These are phyloP conservation scores for Citeromyces matritensis DNA, from an alignment of 805 yeast genomes.

Conservation along the genomic window DNA sequence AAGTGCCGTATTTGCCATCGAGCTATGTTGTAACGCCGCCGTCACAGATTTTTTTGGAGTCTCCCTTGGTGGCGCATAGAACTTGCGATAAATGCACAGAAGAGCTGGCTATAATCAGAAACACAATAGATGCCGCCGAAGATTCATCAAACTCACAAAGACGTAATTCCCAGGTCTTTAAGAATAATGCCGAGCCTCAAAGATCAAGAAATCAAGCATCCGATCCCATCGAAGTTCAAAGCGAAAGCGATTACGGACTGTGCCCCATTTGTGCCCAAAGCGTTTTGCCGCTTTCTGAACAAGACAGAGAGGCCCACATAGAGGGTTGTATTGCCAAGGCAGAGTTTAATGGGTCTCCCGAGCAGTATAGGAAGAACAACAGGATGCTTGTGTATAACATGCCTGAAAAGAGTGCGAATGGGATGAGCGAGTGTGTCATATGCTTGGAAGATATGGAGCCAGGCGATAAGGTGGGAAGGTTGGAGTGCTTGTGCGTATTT, in stretches of 20 bases:
- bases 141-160: constrained; percentile 6
- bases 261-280: constrained; percentile 28
- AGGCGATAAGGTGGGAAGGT: constrained; percentile 80
- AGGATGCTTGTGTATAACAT: constrained; percentile 75
- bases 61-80: constrained; percentile 42
- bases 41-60: constrained; percentile 27
- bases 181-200: not conserved
- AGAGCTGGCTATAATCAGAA: constrained; percentile 36
- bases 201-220: constrained; percentile 1
- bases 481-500: constrained; percentile 89
- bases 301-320: constrained; percentile 50
- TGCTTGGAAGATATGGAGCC: constrained; percentile 81
- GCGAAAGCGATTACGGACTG: constrained; percentile 14
- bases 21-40: constrained; percentile 45
- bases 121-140: constrained; percentile 17
- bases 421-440: constrained; percentile 65
- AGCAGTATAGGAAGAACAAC: constrained; percentile 41
- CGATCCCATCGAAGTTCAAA: constrained; percentile 4
- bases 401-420: constrained; percentile 12
- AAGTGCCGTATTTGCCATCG: constrained; percentile 39
- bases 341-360: constrained; percentile 50
- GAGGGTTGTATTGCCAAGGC: constrained; percentile 47
- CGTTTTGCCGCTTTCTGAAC: constrained; percentile 8
- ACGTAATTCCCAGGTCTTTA: constrained; percentile 2
- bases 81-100: constrained; percentile 65